Evolutionary conservation across 1,139 yeast genomes (phyloP).

Genomic region (Kurtzmaniella natalensis): DNA sequence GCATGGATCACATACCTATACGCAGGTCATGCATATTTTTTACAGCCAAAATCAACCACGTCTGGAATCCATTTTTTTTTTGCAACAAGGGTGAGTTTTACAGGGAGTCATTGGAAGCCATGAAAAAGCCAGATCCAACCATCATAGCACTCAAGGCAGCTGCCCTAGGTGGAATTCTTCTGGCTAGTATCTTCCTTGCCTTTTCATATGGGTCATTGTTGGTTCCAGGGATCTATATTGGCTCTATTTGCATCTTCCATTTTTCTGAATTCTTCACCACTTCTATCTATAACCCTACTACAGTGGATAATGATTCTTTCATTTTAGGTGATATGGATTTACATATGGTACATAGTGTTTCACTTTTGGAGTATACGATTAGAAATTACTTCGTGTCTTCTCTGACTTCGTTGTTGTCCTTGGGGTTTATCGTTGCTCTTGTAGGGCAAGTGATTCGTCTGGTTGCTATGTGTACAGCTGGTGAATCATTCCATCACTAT

Average conservation of each 20-base stretch:
- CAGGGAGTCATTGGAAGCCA: too few relatives aligned
- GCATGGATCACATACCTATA: too few relatives aligned
- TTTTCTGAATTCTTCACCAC: constrained; percentile 78
- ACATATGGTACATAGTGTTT: constrained; percentile 51
- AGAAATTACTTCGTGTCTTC: constrained; percentile 4
- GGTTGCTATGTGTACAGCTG: constrained; percentile 83
- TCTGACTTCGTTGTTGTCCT: background rate
- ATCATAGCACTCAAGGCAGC: constrained; percentile 31
- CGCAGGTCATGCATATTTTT: too few relatives aligned
- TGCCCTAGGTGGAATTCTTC: constrained; percentile 24
- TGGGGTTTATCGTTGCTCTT: constrained; percentile 47
- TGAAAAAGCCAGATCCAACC: constrained; percentile 26
- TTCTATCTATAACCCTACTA: constrained; percentile 61
- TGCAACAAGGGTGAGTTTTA: too few relatives aligned
- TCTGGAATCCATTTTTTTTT: too few relatives aligned
- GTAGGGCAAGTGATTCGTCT: constrained; percentile 69
- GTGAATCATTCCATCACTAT: constrained; percentile 80
- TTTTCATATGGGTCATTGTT: constrained; percentile 7
- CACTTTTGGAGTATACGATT: constrained; percentile 21
- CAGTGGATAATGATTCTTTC: constrained; percentile 72
- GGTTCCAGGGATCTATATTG: constrained; percentile 16
- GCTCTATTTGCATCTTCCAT: constrained; percentile 62
- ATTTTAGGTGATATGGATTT: constrained; percentile 71
- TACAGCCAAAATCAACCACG: too few relatives aligned
- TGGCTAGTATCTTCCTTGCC: constrained; percentile 13